Evolutionary conservation across 106 monocot species (phyloP), one percentile per base, ranked within the genome.

Genomic region (Phalaenopsis equestris): DNA sequence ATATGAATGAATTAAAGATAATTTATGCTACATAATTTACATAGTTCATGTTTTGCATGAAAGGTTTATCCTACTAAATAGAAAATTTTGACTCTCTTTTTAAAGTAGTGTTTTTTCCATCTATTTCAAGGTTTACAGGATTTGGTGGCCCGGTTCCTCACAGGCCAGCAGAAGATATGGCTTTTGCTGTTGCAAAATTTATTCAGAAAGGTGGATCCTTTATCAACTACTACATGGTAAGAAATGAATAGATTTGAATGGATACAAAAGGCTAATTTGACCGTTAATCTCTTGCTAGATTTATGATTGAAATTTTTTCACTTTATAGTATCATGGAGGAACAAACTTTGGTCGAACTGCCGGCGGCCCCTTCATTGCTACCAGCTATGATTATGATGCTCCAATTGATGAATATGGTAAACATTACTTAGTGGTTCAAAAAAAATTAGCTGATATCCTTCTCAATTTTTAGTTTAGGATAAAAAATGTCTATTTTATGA

Each of bases 171-270:
- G 93, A 99, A 84, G 99, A 99, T 67, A 11, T 95, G 83, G 99
- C 99, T 21, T 99, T 93, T 74, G 91, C 95, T 47, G 93, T 91
- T 57, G 95, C 93, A 77, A 87, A 78, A 79, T 99, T 99, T 81
- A 93, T 99, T 81, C 95, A 91, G 81, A 91, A 93, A 80, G 99
- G 99, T 41, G 99, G 99, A 24, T 99, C 99, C 52, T 99, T 93
- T 64, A 64, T 99, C n/a, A 99, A 99, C 84, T 99, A 99, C 83
- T 99, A 99, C 55, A 99, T 99, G 99, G 99, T 95, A 84, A 88
- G 67, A 78, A 80, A 2, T 75, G 14, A 48, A 1, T 4, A 49
- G 48, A 9, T 58, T 36, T 65, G 19, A 75, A 83, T 77, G n/a
- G 19, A 19, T 14, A 4, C 6, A 75, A 37, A 16, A 1, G 12